Evolutionary conservation across 495 filamentous ascomycete species (phyloP), one percentile per base, ranked within the genome.

Genomic region (Penicillium fimorum): DNA sequence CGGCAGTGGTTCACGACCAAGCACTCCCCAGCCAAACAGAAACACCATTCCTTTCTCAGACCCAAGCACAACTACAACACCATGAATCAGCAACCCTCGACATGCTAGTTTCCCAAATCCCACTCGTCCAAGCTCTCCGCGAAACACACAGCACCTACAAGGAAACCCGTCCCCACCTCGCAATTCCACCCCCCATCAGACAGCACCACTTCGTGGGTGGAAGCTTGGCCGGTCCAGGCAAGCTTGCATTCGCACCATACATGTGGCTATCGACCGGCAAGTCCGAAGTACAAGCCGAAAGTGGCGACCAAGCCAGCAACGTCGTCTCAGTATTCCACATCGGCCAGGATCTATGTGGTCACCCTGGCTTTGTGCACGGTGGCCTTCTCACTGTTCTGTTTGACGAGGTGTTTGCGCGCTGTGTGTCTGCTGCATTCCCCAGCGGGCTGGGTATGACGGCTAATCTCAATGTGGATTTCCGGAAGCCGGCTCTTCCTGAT

Each of bases 231-330:
- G 92, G 92, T 3, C 73, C 81, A 0, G 84, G 84, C 18, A 88
- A 80, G 65, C 80, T 97, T 43, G 82, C 83, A 11, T 85, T 94
- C 0, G 87, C 91, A 5, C 94, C 93, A 1, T 82, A 90, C 32
- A 82, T 84, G 47, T 97, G 87, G 78, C 79, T 74, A 9, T 54
- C 58, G 5, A 61, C 45, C 5, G 49, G 32, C 4, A 56, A 57
- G 32, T 7, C 54, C 17, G 81, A 85, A 29, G 69, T 75, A 11
- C 24, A 40, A 22, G 11, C 40, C 17, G 33, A 32, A 5, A 35
- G 8, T 12, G 15, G 13, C 17, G 11, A 54, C 20, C 44, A 55
- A 44, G 33, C 53, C 17, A 66, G 62, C 55, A 63, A 53, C 27
- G 67, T 72, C 4, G 47, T 71, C 0, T 70, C 73, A 0, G 56